Conservation (phyloP, 1,139 yeast species). For the Citeromyces siamensis region DNA sequence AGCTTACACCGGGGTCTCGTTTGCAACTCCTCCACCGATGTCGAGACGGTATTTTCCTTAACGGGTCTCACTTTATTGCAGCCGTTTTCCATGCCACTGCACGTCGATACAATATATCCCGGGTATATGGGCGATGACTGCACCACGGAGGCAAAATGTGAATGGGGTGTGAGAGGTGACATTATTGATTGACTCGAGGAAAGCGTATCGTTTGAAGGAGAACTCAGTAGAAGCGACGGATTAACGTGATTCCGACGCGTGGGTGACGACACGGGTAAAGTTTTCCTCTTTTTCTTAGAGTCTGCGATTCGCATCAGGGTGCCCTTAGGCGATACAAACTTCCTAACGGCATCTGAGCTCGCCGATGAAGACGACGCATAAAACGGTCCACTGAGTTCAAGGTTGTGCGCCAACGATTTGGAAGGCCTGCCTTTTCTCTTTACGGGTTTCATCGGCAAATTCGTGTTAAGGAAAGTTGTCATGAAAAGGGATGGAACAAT, state of each 20-base stretch:
- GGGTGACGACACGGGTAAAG: slow-evolving; percentile 4
- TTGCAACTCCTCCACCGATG: neutral
- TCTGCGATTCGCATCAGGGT: slow-evolving; percentile 20
- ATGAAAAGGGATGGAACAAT: no score
- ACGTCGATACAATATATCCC: slow-evolving; percentile 10
- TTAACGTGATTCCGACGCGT: slow-evolving; percentile 4
- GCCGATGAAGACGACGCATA: slow-evolving; percentile 11
- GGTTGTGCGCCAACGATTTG: neutral
- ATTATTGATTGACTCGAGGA: neutral
- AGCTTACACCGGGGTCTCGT: neutral
- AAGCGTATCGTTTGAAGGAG: slow-evolving; percentile 3
- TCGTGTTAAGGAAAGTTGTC: no score
- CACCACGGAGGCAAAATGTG: slow-evolving; percentile 17
- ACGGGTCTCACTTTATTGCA: slow-evolving; percentile 1
- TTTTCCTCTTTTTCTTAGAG: slow-evolving; percentile 7
- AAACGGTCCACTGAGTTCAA: slow-evolving; percentile 1
- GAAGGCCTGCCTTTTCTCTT: neutral
- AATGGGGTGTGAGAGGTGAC: slow-evolving; percentile 15
- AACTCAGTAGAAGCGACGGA: slow-evolving; percentile 6
- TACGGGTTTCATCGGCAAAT: no score
- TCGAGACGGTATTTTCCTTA: neutral
- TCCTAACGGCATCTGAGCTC: slow-evolving; percentile 18
- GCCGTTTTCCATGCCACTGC: neutral
- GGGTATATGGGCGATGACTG: slow-evolving; percentile 19
- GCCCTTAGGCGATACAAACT: slow-evolving; percentile 17